Evolutionary conservation across 306 rosid species (phyloP).

Genomic region (Sechiopsis laciniata): DNA sequence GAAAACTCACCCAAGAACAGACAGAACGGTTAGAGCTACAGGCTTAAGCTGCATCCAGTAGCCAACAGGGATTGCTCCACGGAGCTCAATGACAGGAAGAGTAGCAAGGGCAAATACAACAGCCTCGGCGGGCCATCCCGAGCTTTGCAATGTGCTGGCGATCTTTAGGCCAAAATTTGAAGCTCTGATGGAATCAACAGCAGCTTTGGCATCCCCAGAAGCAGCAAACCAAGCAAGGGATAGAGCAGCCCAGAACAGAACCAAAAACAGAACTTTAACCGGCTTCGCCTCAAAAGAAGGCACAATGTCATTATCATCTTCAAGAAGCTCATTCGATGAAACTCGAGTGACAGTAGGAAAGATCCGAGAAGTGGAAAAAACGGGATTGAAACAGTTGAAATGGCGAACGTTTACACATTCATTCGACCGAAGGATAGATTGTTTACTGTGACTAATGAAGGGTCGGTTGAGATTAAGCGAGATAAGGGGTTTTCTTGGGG

Average conservation of each 20-base stretch:
- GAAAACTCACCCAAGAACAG: constrained; percentile 66
- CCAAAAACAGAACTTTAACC: constrained; percentile 53
- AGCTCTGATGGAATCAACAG: constrained; percentile 71
- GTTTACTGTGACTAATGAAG: constrained; percentile 10
- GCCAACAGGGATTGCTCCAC: constrained; percentile 95
- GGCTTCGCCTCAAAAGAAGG: constrained; percentile 43
- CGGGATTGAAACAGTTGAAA: constrained; percentile 20
- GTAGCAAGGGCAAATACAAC: constrained; percentile 81
- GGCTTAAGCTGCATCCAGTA: constrained; percentile 89
- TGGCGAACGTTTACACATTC: constrained; percentile 22
- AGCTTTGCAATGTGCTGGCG: constrained; percentile 55
- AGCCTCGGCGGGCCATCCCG: constrained; percentile 70
- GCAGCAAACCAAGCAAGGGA: constrained; percentile 78
- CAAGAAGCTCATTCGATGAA: constrained; percentile 38
- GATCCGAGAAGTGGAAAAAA: constrained; percentile 24
- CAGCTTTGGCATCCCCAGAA: constrained; percentile 82
- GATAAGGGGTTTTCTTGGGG: constrained; percentile 35
- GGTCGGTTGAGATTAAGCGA: constrained; percentile 25
- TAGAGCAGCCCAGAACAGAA: constrained; percentile 66
- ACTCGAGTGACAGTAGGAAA: constrained; percentile 26
- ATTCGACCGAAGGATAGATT: constrained; percentile 24
- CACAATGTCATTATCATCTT: constrained; percentile 35
- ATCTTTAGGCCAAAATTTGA: constrained; percentile 71
- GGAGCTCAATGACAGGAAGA: constrained; percentile 92
- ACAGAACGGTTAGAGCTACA: constrained; percentile 38